Evolutionary conservation across 2,329 filamentous ascomycete genomes (phyloP).

Genomic region (Aspergillus novoparasiticus): DNA sequence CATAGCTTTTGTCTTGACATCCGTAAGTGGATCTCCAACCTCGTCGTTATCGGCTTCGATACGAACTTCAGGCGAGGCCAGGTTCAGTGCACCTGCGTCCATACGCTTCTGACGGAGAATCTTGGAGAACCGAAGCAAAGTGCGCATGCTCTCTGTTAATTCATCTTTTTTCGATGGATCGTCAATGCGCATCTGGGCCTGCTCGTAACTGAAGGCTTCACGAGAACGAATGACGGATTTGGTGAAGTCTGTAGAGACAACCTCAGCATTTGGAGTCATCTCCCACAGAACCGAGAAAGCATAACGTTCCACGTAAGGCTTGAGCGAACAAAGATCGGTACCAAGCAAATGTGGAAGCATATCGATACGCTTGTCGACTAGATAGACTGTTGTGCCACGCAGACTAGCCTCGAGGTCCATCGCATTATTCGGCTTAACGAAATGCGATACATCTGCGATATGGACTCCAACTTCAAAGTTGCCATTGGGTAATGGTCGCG

Average conservation of each 20-base stretch:
- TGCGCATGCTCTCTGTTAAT: constrained; percentile 85
- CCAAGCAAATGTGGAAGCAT: constrained; percentile 97
- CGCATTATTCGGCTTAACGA: constrained; percentile 93
- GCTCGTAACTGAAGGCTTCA: constrained; percentile 97
- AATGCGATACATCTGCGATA: constrained; percentile 98
- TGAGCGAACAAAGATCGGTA: constrained; percentile 93
- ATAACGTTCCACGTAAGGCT: constrained; percentile 94
- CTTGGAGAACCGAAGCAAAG: constrained; percentile 83
- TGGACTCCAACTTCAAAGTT: constrained; percentile 97
- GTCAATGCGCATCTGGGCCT: constrained; percentile 91
- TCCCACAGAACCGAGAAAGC: constrained; percentile 90
- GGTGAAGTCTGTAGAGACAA: constrained; percentile 83
- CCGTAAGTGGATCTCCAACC: constrained; percentile 84
- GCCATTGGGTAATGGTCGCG: constrained; percentile 79
- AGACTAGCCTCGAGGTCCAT: constrained; percentile 97
- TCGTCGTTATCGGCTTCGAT: constrained; percentile 95
- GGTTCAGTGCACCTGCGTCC: constrained; percentile 90
- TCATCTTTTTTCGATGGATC: constrained; percentile 85
- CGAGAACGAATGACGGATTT: constrained; percentile 97
- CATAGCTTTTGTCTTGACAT: constrained; percentile 92
- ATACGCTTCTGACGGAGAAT: constrained; percentile 93
- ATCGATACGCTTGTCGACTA: constrained; percentile 98
- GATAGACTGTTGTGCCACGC: constrained; percentile 92
- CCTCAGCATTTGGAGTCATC: constrained; percentile 78
- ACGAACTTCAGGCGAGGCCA: constrained; percentile 97